Evolutionary conservation across 768 basidiomycete genomes (phyloP).

Genomic region (Pulveroboletus ravenelii): DNA sequence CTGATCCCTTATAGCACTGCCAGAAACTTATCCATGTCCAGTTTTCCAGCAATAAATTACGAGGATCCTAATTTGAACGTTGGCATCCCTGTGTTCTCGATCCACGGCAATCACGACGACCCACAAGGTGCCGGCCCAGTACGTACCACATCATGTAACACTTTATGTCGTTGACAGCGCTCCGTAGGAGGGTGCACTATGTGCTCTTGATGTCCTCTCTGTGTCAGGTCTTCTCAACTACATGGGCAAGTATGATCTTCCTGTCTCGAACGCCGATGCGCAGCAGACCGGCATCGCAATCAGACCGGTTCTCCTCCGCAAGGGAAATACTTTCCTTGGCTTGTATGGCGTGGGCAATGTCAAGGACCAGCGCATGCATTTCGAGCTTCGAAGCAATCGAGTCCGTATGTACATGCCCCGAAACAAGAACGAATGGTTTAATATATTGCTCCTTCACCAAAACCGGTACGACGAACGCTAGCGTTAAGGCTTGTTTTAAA

Average conservation of each 20-base stretch:
- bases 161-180: neutral
- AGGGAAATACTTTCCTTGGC: constrained; percentile 83
- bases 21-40: constrained; percentile 28
- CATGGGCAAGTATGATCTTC: constrained; percentile 94
- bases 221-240: constrained; percentile 94
- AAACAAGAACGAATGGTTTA: constrained; percentile 92
- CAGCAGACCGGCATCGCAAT: constrained; percentile 75
- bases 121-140: constrained; percentile 94
- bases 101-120: constrained; percentile 99
- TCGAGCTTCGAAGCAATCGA: constrained; percentile 87
- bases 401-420: constrained; percentile 96
- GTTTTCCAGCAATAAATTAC: constrained; percentile 95
- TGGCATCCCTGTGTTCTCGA: constrained; percentile 95
- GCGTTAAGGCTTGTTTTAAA: neutral
- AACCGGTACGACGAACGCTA: constrained; percentile 60
- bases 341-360: constrained; percentile 96
- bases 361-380: constrained; percentile 95
- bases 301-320: constrained; percentile 84
- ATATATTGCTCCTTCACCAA: constrained; percentile 89
- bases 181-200: constrained; percentile 87
- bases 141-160: constrained; percentile 25
- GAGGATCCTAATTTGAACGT: constrained; percentile 96
- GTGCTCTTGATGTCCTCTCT: constrained; percentile 91
- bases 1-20: neutral
- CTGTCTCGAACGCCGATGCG: constrained; percentile 61